A percentile compares a stretch with the other conserved stretches of the same genome.
These are phyloP conservation scores for Exophiala alcalophila DNA, from an alignment of 2,329 filamentous ascomycete species.

Conservation along the genomic window DNA sequence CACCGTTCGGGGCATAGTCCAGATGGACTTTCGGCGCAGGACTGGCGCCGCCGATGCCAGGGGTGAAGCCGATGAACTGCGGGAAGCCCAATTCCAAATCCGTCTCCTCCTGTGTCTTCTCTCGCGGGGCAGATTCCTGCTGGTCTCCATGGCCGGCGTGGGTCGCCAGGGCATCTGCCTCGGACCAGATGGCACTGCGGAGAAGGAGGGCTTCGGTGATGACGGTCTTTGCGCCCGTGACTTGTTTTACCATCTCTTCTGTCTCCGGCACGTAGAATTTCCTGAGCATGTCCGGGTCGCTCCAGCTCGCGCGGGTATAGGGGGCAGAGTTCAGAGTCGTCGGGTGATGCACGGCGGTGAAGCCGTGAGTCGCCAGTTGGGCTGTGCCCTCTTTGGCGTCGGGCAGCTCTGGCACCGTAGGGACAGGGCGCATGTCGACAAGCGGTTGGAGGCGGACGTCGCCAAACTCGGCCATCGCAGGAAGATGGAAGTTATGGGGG, in stretches of 20 bases:
- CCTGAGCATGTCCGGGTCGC: constrained; percentile 29
- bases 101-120: constrained; percentile 21
- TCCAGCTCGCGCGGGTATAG: constrained; percentile 27
- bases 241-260: constrained; percentile 30
- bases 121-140: not conserved
- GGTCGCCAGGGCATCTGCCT: constrained; percentile 29
- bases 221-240: constrained; percentile 33
- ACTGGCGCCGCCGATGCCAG: constrained; percentile 23
- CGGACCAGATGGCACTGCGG: constrained; percentile 28
- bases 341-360: constrained; percentile 24
- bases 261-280: constrained; percentile 31
- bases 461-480: constrained; percentile 25
- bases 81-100: constrained; percentile 26
- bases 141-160: constrained; percentile 24
- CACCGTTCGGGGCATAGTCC: constrained; percentile 33
- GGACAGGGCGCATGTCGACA: constrained; percentile 26
- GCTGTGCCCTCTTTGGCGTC: constrained; percentile 16
- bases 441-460: constrained; percentile 24
- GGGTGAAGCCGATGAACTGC: constrained; percentile 31
- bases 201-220: constrained; percentile 31
- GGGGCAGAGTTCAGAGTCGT: constrained; percentile 29
- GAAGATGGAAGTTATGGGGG: constrained; percentile 27
- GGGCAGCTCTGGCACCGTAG: constrained; percentile 15
- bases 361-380: constrained; percentile 21
- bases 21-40: constrained; percentile 34